A percentile compares a stretch with the other conserved stretches of the same genome.
Evolutionary conservation across 2,329 filamentous ascomycete species (phyloP).

Genomic region (Cytospora piceae): DNA sequence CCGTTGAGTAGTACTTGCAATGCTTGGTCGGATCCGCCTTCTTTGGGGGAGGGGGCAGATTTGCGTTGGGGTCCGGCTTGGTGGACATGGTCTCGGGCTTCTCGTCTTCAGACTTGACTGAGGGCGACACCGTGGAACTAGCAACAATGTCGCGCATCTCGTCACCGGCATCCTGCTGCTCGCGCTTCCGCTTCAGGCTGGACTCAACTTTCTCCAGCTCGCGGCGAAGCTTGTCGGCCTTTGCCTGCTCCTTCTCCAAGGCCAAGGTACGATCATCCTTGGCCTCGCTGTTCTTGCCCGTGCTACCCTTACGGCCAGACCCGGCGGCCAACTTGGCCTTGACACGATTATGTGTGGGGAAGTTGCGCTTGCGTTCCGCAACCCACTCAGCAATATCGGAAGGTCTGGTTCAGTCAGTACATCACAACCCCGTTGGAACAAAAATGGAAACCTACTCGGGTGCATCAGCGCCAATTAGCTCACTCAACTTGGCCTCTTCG

Average conservation of each 20-base stretch:
- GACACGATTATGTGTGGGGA: slow-evolving; percentile 74
- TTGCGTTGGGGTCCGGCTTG: slow-evolving; percentile 44
- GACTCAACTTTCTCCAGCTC: slow-evolving; percentile 73
- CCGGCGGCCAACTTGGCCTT: slow-evolving; percentile 62
- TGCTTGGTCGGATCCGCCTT: slow-evolving; percentile 66
- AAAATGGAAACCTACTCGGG: slow-evolving; percentile 52
- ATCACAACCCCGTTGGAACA: slow-evolving; percentile 17
- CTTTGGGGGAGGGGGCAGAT: slow-evolving; percentile 51
- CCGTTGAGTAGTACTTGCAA: slow-evolving; percentile 73
- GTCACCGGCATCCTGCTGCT: slow-evolving; percentile 68
- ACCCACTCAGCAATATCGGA: slow-evolving; percentile 81
- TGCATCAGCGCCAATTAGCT: slow-evolving; percentile 58
- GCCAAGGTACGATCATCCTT: slow-evolving; percentile 47
- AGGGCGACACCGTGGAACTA: slow-evolving; percentile 44
- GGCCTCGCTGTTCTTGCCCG: slow-evolving; percentile 65
- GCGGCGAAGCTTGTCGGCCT: slow-evolving; percentile 64
- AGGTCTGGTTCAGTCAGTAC: slow-evolving; percentile 44
- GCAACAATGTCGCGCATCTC: slow-evolving; percentile 58
- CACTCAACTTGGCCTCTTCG: slow-evolving; percentile 65
- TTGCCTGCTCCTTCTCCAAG: slow-evolving; percentile 56
- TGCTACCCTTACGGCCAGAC: slow-evolving; percentile 48
- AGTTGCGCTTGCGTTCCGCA: slow-evolving; percentile 77
- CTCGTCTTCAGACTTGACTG: slow-evolving; percentile 59
- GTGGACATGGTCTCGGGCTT: slow-evolving; percentile 62
- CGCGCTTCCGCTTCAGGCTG: slow-evolving; percentile 69